Percentiles rank a stretch among this genome's conserved stretches.
phyloP scores from a whole-genome alignment of 768 basidiomycete species.

The Omphalotus guepiniiformis region DNA sequence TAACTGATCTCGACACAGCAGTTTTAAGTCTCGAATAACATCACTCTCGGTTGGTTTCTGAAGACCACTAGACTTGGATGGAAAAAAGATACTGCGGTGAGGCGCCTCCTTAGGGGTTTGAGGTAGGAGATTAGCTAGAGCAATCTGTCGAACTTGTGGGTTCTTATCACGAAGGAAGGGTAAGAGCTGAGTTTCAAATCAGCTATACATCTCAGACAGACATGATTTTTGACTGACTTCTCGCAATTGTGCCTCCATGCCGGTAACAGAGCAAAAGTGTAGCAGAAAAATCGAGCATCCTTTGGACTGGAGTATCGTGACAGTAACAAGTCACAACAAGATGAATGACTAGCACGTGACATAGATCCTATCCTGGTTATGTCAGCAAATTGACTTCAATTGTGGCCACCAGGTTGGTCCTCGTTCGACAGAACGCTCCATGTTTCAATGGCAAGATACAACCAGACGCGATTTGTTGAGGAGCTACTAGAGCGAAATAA shows the following conservation, averaged over 20 bases:
- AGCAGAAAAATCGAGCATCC: slow-evolving; percentile 17
- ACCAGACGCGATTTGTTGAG: slow-evolving; percentile 59
- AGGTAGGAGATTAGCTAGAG: slow-evolving; percentile 76
- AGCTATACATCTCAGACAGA: not conserved
- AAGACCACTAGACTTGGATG: slow-evolving; percentile 53
- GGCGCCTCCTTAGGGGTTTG: slow-evolving; percentile 73
- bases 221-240: not conserved
- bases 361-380: not conserved
- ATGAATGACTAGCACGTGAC: too few relatives aligned
- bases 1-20: slow-evolving; percentile 85
- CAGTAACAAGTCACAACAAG: too few relatives aligned
- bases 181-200: slow-evolving; percentile 51
- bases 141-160: slow-evolving; percentile 82
- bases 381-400: not conserved
- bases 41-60: slow-evolving; percentile 60
- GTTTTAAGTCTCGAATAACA: slow-evolving; percentile 74
- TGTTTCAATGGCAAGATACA: slow-evolving; percentile 62
- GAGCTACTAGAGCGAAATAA: slow-evolving; percentile 58
- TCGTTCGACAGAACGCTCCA: not conserved
- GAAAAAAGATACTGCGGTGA: slow-evolving; percentile 71
- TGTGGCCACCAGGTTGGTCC: not conserved
- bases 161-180: slow-evolving; percentile 84
- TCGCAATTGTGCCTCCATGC: slow-evolving; percentile 38
- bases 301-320: slow-evolving; percentile 1
- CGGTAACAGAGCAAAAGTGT: slow-evolving; percentile 12